phyloP scores from a whole-genome alignment of 768 basidiomycete species.

The Lactifluus volemus region DNA sequence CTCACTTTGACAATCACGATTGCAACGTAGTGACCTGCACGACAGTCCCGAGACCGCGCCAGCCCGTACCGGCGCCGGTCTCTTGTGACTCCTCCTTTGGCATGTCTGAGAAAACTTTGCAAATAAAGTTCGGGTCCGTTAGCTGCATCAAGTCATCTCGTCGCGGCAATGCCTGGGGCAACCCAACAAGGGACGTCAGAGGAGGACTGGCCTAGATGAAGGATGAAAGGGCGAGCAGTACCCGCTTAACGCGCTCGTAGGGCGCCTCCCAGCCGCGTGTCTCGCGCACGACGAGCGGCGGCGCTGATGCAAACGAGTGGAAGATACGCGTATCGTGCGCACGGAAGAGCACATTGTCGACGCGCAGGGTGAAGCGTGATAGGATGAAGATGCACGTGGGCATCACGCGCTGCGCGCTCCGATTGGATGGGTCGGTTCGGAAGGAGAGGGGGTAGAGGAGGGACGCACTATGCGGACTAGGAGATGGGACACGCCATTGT shows the following conservation, averaged over 20 bases:
- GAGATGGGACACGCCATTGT: slow-evolving; percentile 84
- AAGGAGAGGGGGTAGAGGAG: not conserved
- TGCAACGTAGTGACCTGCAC: slow-evolving; percentile 43
- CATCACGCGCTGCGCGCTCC: slow-evolving; percentile 76
- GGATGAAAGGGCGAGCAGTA: slow-evolving; percentile 29
- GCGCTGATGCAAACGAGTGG: slow-evolving; percentile 61
- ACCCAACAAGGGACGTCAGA: not conserved
- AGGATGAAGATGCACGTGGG: slow-evolving; percentile 90
- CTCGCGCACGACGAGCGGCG: slow-evolving; percentile 67
- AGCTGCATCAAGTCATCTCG: slow-evolving; percentile 81
- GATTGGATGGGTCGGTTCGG: not conserved
- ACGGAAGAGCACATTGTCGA: slow-evolving; percentile 92
- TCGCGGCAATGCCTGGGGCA: slow-evolving; percentile 50
- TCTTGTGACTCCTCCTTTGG: slow-evolving; percentile 48
- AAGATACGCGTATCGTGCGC: slow-evolving; percentile 84
- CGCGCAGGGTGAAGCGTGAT: slow-evolving; percentile 82
- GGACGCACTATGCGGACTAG: slow-evolving; percentile 78
- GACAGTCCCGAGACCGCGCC: slow-evolving; percentile 72
- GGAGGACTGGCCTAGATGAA: too few relatives aligned
- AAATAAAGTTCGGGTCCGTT: slow-evolving; percentile 80
- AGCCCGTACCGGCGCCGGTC: slow-evolving; percentile 65
- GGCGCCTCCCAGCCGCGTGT: slow-evolving; percentile 85
- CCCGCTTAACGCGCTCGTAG: slow-evolving; percentile 72
- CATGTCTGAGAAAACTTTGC: slow-evolving; percentile 57
- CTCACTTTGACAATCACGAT: not conserved